phyloP scores from a whole-genome alignment of 495 filamentous ascomycete species.

The Trichoderma asperelloides region DNA sequence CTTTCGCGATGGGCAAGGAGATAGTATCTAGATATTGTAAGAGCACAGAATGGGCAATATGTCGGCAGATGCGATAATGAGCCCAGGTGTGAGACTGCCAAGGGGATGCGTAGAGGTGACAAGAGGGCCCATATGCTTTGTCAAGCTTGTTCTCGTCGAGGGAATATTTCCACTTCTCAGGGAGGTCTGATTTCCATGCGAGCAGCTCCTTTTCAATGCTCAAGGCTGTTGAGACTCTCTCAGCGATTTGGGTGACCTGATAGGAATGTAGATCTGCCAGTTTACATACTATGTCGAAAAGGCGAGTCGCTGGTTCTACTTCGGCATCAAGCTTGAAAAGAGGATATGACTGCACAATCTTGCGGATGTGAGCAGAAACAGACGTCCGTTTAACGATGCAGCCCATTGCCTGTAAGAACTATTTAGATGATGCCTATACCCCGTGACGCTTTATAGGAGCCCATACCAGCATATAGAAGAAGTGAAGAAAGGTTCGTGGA shows the following conservation, averaged over 20 bases:
- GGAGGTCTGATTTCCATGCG: not conserved
- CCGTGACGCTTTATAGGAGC: not conserved
- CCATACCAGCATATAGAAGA: not conserved
- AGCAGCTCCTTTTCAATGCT: not conserved
- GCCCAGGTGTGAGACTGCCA: not conserved
- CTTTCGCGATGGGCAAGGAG: not conserved
- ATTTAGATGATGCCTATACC: not conserved
- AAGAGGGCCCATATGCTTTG: not conserved
- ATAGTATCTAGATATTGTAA: not conserved
- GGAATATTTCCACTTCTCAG: not conserved
- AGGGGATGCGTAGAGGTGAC: not conserved
- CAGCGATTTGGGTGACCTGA: not conserved
- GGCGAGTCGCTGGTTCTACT: not conserved
- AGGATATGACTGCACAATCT: not conserved
- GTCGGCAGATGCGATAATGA: not conserved
- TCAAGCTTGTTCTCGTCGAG: not conserved
- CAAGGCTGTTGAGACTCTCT: not conserved
- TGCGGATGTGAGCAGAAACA: not conserved
- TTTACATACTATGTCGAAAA: not conserved
- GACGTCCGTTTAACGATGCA: not conserved
- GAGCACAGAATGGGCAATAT: not conserved
- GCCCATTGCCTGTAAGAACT: not conserved
- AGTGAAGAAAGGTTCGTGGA: not conserved
- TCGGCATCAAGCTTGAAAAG: not conserved
- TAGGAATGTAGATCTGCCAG: not conserved